Evolutionary conservation across 164 flowering plant species (phyloP).

Genomic region (Stephania japonica): DNA sequence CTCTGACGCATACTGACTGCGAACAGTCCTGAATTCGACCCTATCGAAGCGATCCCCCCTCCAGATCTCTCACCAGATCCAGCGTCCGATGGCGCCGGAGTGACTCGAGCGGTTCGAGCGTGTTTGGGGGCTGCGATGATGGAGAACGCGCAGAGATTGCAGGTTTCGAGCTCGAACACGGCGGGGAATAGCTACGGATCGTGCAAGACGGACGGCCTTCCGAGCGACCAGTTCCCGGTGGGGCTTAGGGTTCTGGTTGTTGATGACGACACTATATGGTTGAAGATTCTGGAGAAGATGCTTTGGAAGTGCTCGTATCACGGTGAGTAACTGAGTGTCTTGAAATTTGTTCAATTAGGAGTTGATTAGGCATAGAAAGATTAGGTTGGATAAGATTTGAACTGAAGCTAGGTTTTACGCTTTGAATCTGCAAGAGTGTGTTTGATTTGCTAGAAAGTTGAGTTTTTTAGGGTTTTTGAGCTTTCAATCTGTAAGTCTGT

Average conservation of each 20-base stretch:
- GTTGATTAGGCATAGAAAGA: neutral
- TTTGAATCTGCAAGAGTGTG: neutral
- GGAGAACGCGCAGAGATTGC: slow-evolving; percentile 34
- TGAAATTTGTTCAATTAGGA: neutral
- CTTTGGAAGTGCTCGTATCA: slow-evolving; percentile 57
- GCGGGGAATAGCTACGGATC: slow-evolving; percentile 22
- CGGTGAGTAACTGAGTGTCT: slow-evolving; percentile 29
- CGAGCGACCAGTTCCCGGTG: slow-evolving; percentile 54
- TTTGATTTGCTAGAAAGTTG: neutral
- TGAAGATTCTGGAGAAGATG: slow-evolving; percentile 67
- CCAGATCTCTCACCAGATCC: neutral
- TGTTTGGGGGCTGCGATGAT: slow-evolving; percentile 9
- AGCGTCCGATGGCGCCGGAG: neutral
- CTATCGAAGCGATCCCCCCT: neutral
- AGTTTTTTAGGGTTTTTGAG: neutral
- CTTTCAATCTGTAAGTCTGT: no score
- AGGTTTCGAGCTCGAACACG: slow-evolving; percentile 22
- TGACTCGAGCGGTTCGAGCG: slow-evolving; percentile 5
- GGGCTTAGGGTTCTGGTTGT: slow-evolving; percentile 84
- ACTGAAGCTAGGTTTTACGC: neutral
- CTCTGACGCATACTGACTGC: neutral
- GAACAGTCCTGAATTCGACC: slow-evolving; percentile 7
- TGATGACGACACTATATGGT: slow-evolving; percentile 64
- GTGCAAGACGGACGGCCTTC: slow-evolving; percentile 21
- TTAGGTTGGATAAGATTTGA: neutral